Base-by-base conservation (phyloP, 1,284 basidiomycete species). In the Rhodotorula sp. region DNA sequence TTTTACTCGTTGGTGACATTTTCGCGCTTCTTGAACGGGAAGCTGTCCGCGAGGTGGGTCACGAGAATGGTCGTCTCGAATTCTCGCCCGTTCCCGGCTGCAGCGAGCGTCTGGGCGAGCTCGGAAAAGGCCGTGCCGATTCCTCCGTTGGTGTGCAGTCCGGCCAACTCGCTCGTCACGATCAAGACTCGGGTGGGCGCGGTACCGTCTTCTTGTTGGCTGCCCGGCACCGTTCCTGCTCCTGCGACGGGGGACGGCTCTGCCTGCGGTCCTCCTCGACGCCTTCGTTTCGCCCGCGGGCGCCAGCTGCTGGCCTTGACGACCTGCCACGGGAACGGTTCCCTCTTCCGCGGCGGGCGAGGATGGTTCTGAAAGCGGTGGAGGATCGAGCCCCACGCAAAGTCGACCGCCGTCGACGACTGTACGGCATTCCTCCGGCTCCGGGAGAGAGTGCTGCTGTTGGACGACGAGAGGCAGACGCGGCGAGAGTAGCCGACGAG, bases 331-430 rank as follows among this genome's bases (percentile, higher is more conserved):
- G 63, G 63, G 29, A 57, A 29, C 26, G 14, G 12, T 26, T 43
- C 26, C 54, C 63, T 10, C 12, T 14, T 20, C 2, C 29, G 31
- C 14, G 67, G 59, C 7, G 62, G 63, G 29, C 64, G 61, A 8
- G 69, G 74, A 26, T 76, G 70, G 60, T 76, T 76, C 57, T 76
- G 67, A 43, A 70, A 76, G 12, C 74, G 74, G 48, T 76, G 74
- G 2, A 76, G 60, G 56, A 73, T 65, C 1, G 65, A 66, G 0
- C 74, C 74, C 74, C 74, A 76, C 1, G 74, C 69, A 23, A 65
- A 76, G 64, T 76, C 74, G 56, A 71, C 46, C 1, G 34, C 46
- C 1, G 29, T 29, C 29, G n/a, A 2, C 14, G 31, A 23, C 34
- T 31, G 48, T 5, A 47, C 46, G 59, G 21, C 20, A n/a, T 39